Evolutionary conservation across 208 protist species (phyloP).

Genomic region (Crithidia sp.): DNA sequence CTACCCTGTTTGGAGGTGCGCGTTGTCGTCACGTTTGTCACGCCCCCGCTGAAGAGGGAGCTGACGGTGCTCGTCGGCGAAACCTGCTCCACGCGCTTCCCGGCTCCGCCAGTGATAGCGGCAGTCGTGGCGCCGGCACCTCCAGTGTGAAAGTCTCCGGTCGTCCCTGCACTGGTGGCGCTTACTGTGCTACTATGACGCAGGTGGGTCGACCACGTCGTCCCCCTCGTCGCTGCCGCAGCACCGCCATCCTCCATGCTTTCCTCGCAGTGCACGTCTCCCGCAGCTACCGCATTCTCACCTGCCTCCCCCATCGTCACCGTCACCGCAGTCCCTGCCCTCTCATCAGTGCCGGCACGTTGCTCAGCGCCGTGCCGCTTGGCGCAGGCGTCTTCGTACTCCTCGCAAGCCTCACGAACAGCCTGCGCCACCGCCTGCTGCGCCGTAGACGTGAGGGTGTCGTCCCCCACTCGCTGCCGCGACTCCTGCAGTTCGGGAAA

Average conservation of each 20-base stretch:
- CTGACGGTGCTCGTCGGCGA: conserved; percentile 15
- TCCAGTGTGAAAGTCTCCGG: background rate
- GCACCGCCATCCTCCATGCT: too few relatives aligned
- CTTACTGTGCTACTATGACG: background rate
- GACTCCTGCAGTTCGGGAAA: conserved; percentile 1
- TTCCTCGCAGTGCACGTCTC: too few relatives aligned
- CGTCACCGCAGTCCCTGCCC: background rate
- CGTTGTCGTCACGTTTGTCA: conserved; percentile 2
- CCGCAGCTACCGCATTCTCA: too few relatives aligned
- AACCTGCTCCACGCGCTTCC: conserved; percentile 10
- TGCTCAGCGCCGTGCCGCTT: too few relatives aligned
- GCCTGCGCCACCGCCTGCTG: conserved; percentile 2
- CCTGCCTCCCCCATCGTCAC: background rate
- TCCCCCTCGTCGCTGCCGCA: background rate
- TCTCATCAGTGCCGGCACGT: background rate
- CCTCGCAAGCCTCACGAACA: conserved; percentile 1
- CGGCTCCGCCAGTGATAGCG: background rate
- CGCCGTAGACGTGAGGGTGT: conserved; percentile 5
- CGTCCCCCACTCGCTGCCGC: conserved; percentile 6
- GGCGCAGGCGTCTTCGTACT: background rate
- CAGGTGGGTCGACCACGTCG: background rate
- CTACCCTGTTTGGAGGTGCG: conserved; percentile 9
- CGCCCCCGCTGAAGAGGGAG: conserved; percentile 15
- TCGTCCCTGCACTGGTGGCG: background rate
- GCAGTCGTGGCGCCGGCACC: background rate